Evolutionary conservation across 1,139 yeast genomes (phyloP).

Genomic region (Geotrichum klebahnii): DNA sequence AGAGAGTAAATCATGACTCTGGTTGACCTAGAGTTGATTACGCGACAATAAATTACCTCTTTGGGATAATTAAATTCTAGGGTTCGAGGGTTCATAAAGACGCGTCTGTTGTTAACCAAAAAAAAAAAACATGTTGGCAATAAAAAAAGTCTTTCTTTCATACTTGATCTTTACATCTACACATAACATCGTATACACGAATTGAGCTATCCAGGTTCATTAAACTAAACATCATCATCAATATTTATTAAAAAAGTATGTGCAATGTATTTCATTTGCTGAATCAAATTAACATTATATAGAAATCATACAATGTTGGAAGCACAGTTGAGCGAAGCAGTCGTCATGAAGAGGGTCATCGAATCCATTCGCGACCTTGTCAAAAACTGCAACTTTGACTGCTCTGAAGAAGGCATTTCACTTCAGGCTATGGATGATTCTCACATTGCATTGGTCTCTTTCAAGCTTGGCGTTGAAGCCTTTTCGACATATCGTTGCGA

Average conservation of each 20-base stretch:
- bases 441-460: constrained; percentile 85
- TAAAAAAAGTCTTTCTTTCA: constrained; percentile 3
- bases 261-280: too few relatives aligned
- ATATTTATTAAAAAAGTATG: background rate
- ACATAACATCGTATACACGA: background rate
- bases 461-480: constrained; percentile 85
- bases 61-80: background rate
- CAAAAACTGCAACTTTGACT: constrained; percentile 90
- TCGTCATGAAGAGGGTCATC: constrained; percentile 75
- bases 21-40: background rate
- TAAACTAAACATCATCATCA: too few relatives aligned
- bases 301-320: constrained; percentile 64
- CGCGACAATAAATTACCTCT: background rate
- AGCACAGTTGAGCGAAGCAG: constrained; percentile 93
- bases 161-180: background rate
- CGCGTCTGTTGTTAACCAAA: constrained; percentile 7
- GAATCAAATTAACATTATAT: background rate
- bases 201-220: too few relatives aligned
- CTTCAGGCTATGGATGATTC: constrained; percentile 98
- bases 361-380: constrained; percentile 93
- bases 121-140: constrained; percentile 4
- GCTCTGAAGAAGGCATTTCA: constrained; percentile 89
- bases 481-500: constrained; percentile 94
- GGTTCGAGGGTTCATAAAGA: background rate
- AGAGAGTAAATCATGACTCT: background rate